Percentiles rank a stretch among this genome's conserved stretches.
phyloP scores from a whole-genome alignment of 257 asterid genomes.

The Plantago ovata region DNA sequence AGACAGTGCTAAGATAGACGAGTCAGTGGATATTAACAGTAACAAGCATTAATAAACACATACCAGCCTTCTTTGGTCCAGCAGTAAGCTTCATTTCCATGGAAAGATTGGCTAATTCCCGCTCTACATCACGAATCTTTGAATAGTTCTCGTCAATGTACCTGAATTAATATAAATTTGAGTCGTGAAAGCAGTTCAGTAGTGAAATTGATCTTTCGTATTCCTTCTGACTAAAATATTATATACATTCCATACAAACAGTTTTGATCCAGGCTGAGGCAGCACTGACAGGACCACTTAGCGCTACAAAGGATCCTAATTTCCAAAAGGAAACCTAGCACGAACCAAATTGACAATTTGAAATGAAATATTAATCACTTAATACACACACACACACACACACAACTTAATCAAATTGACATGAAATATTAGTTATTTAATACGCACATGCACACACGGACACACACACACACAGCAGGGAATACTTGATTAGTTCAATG shows the following conservation, averaged over 20 bases:
- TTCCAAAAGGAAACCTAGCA: constrained; percentile 6
- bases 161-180: constrained; percentile 38
- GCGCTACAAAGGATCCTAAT: neutral
- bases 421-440: no score
- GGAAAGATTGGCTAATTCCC: constrained; percentile 68
- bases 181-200: constrained; percentile 15
- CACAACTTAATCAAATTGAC: no score
- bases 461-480: no score
- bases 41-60: constrained; percentile 15
- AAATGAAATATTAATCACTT: no score
- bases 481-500: no score
- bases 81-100: constrained; percentile 98
- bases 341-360: no score
- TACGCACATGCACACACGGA: no score
- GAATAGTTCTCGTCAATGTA: constrained; percentile 87
- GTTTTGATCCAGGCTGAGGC: neutral
- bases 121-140: constrained; percentile 95
- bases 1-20: constrained; percentile 9
- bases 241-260: constrained; percentile 2
- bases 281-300: constrained; percentile 8
- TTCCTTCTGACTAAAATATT: neutral
- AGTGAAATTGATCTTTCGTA: constrained; percentile 5
- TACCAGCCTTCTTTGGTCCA: constrained; percentile 94
- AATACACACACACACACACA: no score
- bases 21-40: constrained; percentile 9